Percentiles rank a stretch among this genome's conserved stretches.
Conservation (phyloP, 192 early-diverging fungal species). For the Chytriomyces confervae region DNA sequence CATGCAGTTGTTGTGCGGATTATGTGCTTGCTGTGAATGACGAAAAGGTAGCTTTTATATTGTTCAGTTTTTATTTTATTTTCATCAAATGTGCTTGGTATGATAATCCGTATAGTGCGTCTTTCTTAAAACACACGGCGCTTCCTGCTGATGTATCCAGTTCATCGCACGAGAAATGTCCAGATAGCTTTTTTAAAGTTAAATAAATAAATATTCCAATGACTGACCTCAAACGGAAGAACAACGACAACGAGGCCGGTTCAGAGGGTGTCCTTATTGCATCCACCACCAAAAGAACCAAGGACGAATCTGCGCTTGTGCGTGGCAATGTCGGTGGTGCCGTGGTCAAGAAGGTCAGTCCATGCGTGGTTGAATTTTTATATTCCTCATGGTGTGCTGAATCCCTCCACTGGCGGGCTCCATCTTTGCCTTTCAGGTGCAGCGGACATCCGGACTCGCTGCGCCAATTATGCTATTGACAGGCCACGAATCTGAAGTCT, state of each 20-base stretch:
- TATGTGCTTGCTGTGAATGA: too few species aligned
- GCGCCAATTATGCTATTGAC: slow-evolving; percentile 87
- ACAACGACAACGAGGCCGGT: not conserved
- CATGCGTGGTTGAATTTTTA: not conserved
- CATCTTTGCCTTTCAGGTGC: slow-evolving; percentile 32
- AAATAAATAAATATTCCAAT: slow-evolving; percentile 12
- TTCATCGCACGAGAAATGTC: too few species aligned
- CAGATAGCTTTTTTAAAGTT: not conserved
- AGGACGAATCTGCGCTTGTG: not conserved
- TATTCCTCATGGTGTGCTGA: not conserved
- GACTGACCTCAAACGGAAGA: slow-evolving; percentile 13
- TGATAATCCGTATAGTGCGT: too few species aligned
- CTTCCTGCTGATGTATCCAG: too few species aligned
- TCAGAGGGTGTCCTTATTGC: not conserved
- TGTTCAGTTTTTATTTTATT: too few species aligned
- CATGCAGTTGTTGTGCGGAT: too few species aligned
- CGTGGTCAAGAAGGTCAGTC: slow-evolving; percentile 21
- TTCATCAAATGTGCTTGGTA: too few species aligned
- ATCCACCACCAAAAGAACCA: not conserved
- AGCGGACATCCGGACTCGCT: slow-evolving; percentile 76
- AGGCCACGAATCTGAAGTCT: slow-evolving; percentile 85
- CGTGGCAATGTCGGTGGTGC: slow-evolving; percentile 1
- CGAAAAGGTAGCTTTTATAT: too few species aligned
- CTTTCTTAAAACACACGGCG: too few species aligned
- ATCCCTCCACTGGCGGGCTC: not conserved